A percentile compares a stretch with the other conserved stretches of the same genome.
Evolutionary conservation across 768 basidiomycete genomes (phyloP).

Genomic region (Leccinum ochraceum): DNA sequence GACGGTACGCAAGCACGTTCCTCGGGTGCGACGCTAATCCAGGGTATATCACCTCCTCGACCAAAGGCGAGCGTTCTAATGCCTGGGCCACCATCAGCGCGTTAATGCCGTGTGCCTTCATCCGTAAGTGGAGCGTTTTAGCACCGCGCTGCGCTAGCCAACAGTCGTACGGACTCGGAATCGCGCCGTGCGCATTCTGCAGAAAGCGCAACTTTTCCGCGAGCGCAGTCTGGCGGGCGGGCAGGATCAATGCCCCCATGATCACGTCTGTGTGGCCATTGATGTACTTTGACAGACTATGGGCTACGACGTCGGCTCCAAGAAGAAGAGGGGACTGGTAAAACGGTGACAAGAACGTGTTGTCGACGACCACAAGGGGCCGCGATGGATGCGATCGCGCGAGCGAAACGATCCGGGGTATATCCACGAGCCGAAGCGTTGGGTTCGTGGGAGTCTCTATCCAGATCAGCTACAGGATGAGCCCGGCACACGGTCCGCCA

Average conservation of each 20-base stretch:
- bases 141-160: slow-evolving; percentile 90
- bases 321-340: slow-evolving; percentile 85
- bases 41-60: slow-evolving; percentile 87
- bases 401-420: slow-evolving; percentile 66
- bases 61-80: slow-evolving; percentile 53
- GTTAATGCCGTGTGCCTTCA: slow-evolving; percentile 84
- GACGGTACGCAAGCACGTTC: slow-evolving; percentile 60
- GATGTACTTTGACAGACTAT: slow-evolving; percentile 87
- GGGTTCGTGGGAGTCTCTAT: slow-evolving; percentile 96
- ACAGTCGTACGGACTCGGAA: slow-evolving; percentile 78
- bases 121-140: slow-evolving; percentile 89
- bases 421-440: slow-evolving; percentile 82
- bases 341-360: slow-evolving; percentile 92
- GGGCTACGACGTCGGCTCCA: slow-evolving; percentile 83
- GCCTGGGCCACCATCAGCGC: slow-evolving; percentile 73
- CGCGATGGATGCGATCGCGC: slow-evolving; percentile 59
- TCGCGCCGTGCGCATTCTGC: slow-evolving; percentile 85
- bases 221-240: slow-evolving; percentile 50
- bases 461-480: slow-evolving; percentile 74
- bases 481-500: not conserved
- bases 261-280: slow-evolving; percentile 95
- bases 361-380: slow-evolving; percentile 89
- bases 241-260: slow-evolving; percentile 82
- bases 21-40: slow-evolving; percentile 70
- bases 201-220: slow-evolving; percentile 72